These are phyloP conservation scores for Fremontodendron californicum DNA, from an alignment of 345 rosid genomes.

Conservation along the genomic window DNA sequence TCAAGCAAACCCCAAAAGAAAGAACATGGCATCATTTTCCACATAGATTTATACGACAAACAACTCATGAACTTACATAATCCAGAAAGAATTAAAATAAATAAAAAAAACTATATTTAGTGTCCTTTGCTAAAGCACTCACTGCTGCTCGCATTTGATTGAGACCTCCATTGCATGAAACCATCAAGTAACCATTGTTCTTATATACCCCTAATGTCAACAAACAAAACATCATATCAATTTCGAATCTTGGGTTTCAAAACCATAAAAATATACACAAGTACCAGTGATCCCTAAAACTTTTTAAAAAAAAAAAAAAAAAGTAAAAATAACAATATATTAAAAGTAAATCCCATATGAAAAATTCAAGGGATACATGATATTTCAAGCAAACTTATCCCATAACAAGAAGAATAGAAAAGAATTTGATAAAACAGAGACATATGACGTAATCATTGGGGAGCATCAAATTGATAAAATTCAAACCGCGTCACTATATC, in stretches of 20 bases:
- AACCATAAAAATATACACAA: neutral
- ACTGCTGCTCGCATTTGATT: conserved; percentile 95
- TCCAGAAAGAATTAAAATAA: neutral
- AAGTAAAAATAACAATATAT: neutral
- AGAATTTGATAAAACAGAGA: neutral
- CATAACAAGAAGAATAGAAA: neutral
- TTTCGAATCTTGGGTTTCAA: neutral
- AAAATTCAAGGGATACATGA: neutral
- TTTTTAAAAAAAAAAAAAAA: neutral
- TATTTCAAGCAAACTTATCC: neutral
- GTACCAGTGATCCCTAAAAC: neutral
- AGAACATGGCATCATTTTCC: neutral
- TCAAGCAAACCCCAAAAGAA: conserved; percentile 9
- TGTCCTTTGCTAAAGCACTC: conserved; percentile 22
- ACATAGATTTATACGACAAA: neutral
- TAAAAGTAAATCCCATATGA: neutral
- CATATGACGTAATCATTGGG: neutral
- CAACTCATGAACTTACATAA: conserved; percentile 8
- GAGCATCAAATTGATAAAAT: neutral
- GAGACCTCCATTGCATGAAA: conserved; percentile 92
- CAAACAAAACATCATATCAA: conserved; percentile 3
- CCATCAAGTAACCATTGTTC: conserved; percentile 94
- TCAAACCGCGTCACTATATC: neutral
- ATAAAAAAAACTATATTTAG: neutral
- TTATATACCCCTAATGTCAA: conserved; percentile 68